Base-by-base conservation (phyloP, 2,329 filamentous ascomycete species). In the Lachnellula cervina region DNA sequence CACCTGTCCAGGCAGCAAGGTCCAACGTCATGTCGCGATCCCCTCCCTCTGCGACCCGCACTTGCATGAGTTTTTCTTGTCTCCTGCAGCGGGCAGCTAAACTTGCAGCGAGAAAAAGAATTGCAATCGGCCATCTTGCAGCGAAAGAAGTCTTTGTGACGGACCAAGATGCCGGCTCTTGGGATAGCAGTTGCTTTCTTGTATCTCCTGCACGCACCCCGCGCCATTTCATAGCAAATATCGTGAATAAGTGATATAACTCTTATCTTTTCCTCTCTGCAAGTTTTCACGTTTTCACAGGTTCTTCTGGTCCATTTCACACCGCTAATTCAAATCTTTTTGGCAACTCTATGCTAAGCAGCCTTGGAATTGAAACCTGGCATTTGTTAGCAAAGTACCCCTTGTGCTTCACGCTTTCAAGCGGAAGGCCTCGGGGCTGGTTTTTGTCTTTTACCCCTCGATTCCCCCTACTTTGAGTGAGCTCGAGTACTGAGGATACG, bases 131-230 rank as follows among this genome's bases (percentile, higher is more conserved):
- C 51, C 52, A 23, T 38, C 56, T 51, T 56, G 61, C 59, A 59
- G 8, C 28, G 28, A 63, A 59, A 46, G 57, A 59, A 62, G 11
- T 38, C 62, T 63, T 63, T 61, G 60, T 62, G 57, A 46, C 16
- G 44, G 38, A 25, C 16, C 25, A 13, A 47, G 57, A 58, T 52
- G 28, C 25, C 47, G 48, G 50, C 17, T 13, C 51, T 54, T 43
- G 46, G 49, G 11, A 13, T 3, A 44, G 7, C 11, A 44, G 14
- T 23, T 37, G n/a, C 19, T 44, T 49, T 17, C 32, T 44, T 46
- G 49, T 61, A 38, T 21, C 51, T 55, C 32, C 25, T 64, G 57
- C 64, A 64, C 61, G 52, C 47, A 34, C 21, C 47, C 56, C 55
- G 59, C 51, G 57, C 61, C 53, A 59, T 59, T 25, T 57, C 25